Evolutionary conservation across 2,329 filamentous ascomycete species (phyloP), one percentile per base, ranked within the genome.

Genomic region (Ceratocystis cubensis): DNA sequence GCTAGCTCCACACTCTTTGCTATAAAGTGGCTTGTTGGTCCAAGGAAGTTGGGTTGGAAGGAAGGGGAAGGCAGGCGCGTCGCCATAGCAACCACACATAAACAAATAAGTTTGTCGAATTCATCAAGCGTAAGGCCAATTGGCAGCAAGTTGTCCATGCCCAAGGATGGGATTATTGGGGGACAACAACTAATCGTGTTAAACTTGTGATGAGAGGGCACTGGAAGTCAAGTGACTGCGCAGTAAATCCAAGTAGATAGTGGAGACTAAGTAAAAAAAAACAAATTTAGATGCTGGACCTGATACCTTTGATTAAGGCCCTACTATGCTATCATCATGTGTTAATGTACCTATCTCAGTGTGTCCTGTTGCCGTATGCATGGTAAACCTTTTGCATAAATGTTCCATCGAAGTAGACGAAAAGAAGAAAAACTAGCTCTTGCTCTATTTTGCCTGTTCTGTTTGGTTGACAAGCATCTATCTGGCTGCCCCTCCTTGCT

Each of bases 61-160:
- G 33, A 37, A 62, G 25, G 25, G 3, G 61, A 30, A 30, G 44
- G 41, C 61, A 50, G 13, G 44, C 61, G 61, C 61, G 61, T 63
- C 41, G 61, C 46, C 44, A 33, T 63, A 44, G 61, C 44, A 63
- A 50, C 44, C 17, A 17, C 61, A 44, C 13, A 44, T 45, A 63
- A 63, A 50, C 46, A 63, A 48, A 20, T 25, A 57, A 57, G 22
- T 28, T 30, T 25, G 53, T 57, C 15, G 13, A 33, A 13, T 30
- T 17, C 22, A 50, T 10, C 15, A 57, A 30, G 50, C 50, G 25
- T 22, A 57, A 57, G 15, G 53, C 53, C 13, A 57, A 33, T 57
- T 57, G 15, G 53, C 53, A 57, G 30, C 15, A 57, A 57, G 22
- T n/a, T 25, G 48, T 30, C 28, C 22, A 33, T 57, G 53, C 53